Evolutionary conservation across 1,284 basidiomycete species (phyloP).

Genomic region (Microbotryum intermedium): DNA sequence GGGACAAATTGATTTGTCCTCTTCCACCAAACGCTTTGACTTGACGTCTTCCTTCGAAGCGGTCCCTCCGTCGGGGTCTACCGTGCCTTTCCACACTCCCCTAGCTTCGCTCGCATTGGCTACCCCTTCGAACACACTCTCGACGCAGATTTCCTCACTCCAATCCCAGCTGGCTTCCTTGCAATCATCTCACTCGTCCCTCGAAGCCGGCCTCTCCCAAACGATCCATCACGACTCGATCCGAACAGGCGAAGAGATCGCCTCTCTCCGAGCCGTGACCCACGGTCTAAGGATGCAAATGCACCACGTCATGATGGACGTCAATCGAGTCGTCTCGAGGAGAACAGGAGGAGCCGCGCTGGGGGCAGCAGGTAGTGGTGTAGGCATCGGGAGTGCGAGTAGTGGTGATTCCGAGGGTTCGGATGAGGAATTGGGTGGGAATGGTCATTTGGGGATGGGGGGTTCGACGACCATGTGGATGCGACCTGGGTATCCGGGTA

Average conservation of each 20-base stretch:
- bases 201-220: constrained; percentile 9
- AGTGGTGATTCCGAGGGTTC: no score
- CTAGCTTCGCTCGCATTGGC: not conserved
- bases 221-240: constrained; percentile 7
- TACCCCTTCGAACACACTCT: not conserved
- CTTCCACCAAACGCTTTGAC: not conserved
- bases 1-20: not conserved
- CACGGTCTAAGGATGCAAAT: constrained; percentile 17
- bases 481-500: no score
- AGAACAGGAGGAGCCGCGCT: no score
- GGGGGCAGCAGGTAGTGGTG: no score
- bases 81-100: not conserved
- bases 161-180: not conserved
- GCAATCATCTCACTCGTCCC: constrained; percentile 2
- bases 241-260: constrained; percentile 11
- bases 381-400: no score
- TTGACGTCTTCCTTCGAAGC: not conserved
- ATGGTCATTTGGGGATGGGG: no score
- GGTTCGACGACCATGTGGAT: no score
- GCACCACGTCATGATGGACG: constrained; percentile 3
- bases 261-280: constrained; percentile 2
- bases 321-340: no score
- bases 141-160: constrained; percentile 2
- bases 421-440: no score
- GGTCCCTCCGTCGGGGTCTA: not conserved